phyloP scores from a whole-genome alignment of 257 asterid genomes.

The Solanum lycopersicoides region DNA sequence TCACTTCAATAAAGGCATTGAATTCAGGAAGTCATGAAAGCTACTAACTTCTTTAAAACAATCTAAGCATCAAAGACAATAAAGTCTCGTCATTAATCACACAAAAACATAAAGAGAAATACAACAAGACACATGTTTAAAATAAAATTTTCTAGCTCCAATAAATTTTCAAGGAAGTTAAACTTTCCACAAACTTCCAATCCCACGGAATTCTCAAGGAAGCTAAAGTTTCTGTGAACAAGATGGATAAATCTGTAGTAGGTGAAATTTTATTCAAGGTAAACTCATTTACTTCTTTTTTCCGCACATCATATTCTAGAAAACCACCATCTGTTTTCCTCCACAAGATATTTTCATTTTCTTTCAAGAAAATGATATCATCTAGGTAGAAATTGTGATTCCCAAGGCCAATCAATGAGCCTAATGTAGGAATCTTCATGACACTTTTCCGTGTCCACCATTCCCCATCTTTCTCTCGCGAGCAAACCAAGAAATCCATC shows the following conservation, averaged over 20 bases:
- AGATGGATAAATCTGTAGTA: not conserved
- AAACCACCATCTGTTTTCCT: not conserved
- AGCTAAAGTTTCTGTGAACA: not conserved
- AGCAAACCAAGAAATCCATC: not conserved
- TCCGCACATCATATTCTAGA: not conserved
- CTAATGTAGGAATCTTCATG: not conserved
- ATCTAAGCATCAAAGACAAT: not conserved
- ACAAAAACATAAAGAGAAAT: not conserved
- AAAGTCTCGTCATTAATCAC: not conserved
- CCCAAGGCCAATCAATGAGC: not conserved
- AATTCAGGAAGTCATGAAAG: not conserved
- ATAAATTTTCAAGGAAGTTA: no score
- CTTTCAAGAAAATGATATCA: not conserved
- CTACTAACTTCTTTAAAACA: not conserved
- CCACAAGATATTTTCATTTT: not conserved
- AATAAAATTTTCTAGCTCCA: not conserved
- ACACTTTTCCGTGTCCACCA: not conserved
- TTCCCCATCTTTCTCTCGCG: not conserved
- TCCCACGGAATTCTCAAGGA: not conserved
- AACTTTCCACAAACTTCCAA: no score
- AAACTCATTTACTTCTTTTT: not conserved
- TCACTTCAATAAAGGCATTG: no score
- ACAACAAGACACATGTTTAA: not conserved
- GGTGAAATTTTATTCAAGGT: not conserved
- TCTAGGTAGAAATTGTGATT: not conserved